These are phyloP conservation scores for Chenopodium quinoa DNA, from an alignment of 148 eudicot species.

Conservation along the genomic window DNA sequence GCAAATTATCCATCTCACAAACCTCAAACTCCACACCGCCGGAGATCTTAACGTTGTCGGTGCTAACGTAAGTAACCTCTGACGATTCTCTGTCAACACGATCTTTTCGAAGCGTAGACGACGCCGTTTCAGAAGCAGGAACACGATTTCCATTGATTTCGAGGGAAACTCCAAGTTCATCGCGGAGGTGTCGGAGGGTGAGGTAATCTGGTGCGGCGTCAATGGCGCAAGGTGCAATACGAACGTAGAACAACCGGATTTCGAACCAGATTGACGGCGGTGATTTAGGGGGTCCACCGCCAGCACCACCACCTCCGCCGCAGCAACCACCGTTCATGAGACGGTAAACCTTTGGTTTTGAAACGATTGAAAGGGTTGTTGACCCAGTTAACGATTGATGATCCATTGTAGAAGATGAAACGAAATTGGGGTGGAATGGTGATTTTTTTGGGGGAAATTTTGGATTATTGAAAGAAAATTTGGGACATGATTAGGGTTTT, in stretches of 20 bases:
- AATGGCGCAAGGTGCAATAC: conserved; percentile 60
- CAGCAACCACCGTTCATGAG: conserved; percentile 3
- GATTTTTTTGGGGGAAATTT: not conserved
- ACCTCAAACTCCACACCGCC: conserved; percentile 82
- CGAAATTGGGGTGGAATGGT: not conserved
- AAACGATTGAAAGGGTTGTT: not conserved
- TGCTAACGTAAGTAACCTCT: conserved; percentile 77
- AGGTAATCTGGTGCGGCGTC: conserved; percentile 52
- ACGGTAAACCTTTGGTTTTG: conserved; percentile 22
- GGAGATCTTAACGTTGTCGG: conserved; percentile 58
- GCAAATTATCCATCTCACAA: conserved; percentile 48
- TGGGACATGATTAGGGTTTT: conserved; percentile 7
- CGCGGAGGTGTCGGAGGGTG: conserved; percentile 56
- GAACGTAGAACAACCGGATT: conserved; percentile 75
- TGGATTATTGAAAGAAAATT: not conserved
- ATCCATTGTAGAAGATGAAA: conserved; percentile 21
- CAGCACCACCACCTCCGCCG: not conserved
- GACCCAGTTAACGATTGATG: not conserved
- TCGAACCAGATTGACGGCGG: conserved; percentile 56
- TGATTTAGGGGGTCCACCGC: conserved; percentile 7
- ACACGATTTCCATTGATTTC: conserved; percentile 64
- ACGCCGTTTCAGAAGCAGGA: conserved; percentile 45
- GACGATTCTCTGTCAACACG: conserved; percentile 56
- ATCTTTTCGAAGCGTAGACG: conserved; percentile 54
- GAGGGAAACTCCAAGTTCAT: conserved; percentile 48